phyloP scores from a whole-genome alignment of 768 basidiomycete genomes.

The Pholiota conissans region DNA sequence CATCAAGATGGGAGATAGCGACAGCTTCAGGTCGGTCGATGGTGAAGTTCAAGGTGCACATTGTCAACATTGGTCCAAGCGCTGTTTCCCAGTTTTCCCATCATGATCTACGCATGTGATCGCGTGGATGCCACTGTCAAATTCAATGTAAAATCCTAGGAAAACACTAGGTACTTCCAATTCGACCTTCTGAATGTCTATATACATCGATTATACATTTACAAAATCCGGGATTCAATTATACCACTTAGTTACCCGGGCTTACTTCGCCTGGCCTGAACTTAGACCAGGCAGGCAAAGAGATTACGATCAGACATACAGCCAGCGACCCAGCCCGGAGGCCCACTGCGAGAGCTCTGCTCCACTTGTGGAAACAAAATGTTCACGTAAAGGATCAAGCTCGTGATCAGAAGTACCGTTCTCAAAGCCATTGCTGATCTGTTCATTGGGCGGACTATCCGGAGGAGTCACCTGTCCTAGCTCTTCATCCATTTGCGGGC shows the following conservation, averaged over 20 bases:
- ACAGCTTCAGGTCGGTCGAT: too few species aligned
- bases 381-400: slow-evolving; percentile 30
- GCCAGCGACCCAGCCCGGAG: slow-evolving; percentile 53
- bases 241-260: background rate
- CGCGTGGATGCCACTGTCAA: too few species aligned
- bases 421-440: slow-evolving; percentile 22
- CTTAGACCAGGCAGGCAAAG: background rate
- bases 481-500: slow-evolving; percentile 23
- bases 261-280: background rate
- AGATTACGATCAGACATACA: slow-evolving; percentile 58
- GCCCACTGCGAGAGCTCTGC: slow-evolving; percentile 55
- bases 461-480: slow-evolving; percentile 50
- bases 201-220: background rate
- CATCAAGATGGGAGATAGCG: too few species aligned
- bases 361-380: slow-evolving; percentile 43
- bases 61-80: too few species aligned
- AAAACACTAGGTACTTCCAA: too few species aligned
- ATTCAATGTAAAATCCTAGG: too few species aligned
- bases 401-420: slow-evolving; percentile 23
- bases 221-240: background rate
- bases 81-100: too few species aligned
- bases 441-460: slow-evolving; percentile 40
- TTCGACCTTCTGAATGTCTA: too few species aligned
- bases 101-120: too few species aligned
- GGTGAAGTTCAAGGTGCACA: too few species aligned